Percentiles rank a stretch among this genome's conserved stretches.
These are phyloP conservation scores for Theileria luwenshuni DNA, from an alignment of 169 alveolate species.

Conservation along the genomic window DNA sequence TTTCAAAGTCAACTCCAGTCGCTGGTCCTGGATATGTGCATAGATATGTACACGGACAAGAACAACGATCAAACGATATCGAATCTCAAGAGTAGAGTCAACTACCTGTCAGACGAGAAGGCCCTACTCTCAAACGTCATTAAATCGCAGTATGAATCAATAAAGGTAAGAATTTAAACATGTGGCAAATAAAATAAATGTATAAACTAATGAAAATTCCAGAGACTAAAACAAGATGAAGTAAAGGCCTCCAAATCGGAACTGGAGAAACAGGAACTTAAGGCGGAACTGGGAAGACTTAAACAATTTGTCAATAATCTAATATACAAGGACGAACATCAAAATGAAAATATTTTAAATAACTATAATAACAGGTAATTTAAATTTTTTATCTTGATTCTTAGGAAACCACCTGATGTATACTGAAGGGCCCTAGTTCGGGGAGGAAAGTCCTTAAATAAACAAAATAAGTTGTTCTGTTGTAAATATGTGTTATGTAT, in stretches of 20 bases:
- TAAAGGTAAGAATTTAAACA: conserved; percentile 10
- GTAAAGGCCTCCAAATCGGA: conserved; percentile 9
- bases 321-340: conserved; percentile 10
- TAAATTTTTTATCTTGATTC: neutral
- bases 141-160: conserved; percentile 61
- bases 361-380: conserved; percentile 1
- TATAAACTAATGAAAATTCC: neutral
- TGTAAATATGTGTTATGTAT: neutral
- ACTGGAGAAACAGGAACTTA: conserved; percentile 27
- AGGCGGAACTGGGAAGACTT: conserved; percentile 27
- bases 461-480: neutral
- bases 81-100: conserved; percentile 36
- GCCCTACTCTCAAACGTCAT: conserved; percentile 40
- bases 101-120: conserved; percentile 42
- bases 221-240: conserved; percentile 34
- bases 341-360: neutral
- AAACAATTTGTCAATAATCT: neutral
- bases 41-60: neutral
- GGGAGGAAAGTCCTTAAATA: neutral
- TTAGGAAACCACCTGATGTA: conserved; percentile 42
- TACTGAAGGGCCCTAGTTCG: conserved; percentile 34
- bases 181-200: no score
- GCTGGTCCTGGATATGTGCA: conserved; percentile 26
- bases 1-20: conserved; percentile 27
- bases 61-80: neutral